phyloP scores from a whole-genome alignment of 257 asterid species.

The Nyctanthes arbortristis region DNA sequence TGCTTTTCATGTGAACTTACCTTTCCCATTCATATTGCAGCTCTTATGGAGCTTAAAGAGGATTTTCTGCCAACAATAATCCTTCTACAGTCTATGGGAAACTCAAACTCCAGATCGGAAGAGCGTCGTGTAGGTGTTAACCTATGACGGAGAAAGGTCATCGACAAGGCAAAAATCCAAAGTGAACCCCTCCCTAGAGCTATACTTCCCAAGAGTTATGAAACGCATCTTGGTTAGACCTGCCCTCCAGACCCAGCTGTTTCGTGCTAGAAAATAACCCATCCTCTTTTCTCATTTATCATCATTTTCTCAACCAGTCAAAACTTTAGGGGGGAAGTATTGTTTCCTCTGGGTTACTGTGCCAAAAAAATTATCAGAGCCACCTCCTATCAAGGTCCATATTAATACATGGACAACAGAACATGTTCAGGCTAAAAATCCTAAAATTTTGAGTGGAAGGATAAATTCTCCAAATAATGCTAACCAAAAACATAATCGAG shows the following conservation, averaged over 20 bases:
- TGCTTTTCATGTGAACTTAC: background rate
- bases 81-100: slow-evolving; percentile 17
- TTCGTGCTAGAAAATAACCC: slow-evolving; percentile 9
- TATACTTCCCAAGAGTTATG: slow-evolving; percentile 29
- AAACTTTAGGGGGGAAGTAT: slow-evolving; percentile 7
- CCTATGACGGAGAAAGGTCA: slow-evolving; percentile 18
- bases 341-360: slow-evolving; percentile 26
- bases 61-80: background rate
- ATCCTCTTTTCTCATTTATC: background rate
- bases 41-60: slow-evolving; percentile 16
- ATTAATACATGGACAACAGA: slow-evolving; percentile 24
- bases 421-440: background rate
- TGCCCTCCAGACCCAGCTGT: slow-evolving; percentile 25
- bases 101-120: too few relatives aligned
- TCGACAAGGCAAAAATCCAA: slow-evolving; percentile 11
- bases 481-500: background rate
- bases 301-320: background rate
- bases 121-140: too few relatives aligned
- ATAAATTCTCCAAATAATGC: slow-evolving; percentile 7
- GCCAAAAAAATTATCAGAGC: slow-evolving; percentile 35
- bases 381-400: slow-evolving; percentile 52
- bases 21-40: slow-evolving; percentile 27
- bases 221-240: slow-evolving; percentile 29
- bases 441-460: background rate
- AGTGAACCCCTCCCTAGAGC: slow-evolving; percentile 29